Base-by-base conservation (phyloP, 2,329 filamentous ascomycete species). In the Arthrobotrys pseudoclavata region DNA sequence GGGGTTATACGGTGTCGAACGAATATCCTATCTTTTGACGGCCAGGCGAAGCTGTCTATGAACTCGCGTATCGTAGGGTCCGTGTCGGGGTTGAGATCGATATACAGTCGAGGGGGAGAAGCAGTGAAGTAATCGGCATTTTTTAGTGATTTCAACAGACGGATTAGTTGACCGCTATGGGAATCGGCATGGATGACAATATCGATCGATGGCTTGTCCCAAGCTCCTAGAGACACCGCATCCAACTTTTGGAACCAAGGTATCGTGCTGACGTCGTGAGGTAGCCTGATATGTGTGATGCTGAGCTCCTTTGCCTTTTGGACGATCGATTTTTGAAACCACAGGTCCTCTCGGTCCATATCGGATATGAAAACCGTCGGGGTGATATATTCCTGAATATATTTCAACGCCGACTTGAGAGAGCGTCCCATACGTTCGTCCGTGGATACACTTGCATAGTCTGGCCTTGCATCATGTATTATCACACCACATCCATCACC, bases 181-280 rank as follows among this genome's bases (percentile, higher is more conserved):
- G 87, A 87, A 2, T 89, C 85, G 0, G 92, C 93, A 75, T 96
- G 92, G 7, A 98, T 88, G 12, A 97, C 83, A 66, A 99, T 92
- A 79, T 98, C 93, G 78, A 98, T 87, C 42, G 87, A 89, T 4
- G 92, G 86, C 55, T 89, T 88, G 82, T 95, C 90, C 94, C 94
- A 97, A 37, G 88, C 91, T 91, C 86, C 87, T 71, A 97, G 84
- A 31, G 93, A 90, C 18, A 86, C 85, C 76, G 91, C 89, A 82
- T 97, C 93, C 12, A 98, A 86, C 79, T 90, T 89, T 0, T 92
- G 89, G 47, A 97, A 86, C 93, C 94, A 98, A 79, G 88, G 85
- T 40, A 94, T 87, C 67, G 91, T 88, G 26, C 87, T 86, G 1
- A 88, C 86, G 67, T 88, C 86, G 42, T 86, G 85, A 0, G 94